These are phyloP conservation scores for Closterium sp. DNA, from an alignment of 139 green algal species.

Conservation along the genomic window DNA sequence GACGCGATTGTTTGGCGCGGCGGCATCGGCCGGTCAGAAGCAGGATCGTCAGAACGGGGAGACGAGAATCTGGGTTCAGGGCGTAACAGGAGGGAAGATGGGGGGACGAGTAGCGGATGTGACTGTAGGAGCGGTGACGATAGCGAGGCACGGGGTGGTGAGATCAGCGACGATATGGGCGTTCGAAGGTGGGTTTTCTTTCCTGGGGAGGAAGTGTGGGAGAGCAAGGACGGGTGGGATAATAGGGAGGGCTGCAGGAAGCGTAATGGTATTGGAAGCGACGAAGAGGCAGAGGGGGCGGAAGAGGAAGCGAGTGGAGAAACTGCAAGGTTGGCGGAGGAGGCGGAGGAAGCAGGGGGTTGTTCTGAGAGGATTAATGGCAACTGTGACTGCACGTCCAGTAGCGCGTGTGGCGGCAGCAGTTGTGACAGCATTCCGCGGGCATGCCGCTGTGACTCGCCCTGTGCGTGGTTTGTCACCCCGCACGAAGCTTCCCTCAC, in stretches of 20 bases:
- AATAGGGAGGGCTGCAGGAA: background rate
- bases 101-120: background rate
- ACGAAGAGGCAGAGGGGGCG: background rate
- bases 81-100: background rate
- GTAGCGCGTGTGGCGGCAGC: background rate
- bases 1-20: slow-evolving; percentile 18
- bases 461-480: background rate
- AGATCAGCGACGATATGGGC: background rate
- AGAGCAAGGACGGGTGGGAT: background rate
- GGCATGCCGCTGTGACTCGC: background rate
- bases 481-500: background rate
- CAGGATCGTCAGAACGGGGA: background rate
- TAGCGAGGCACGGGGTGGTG: background rate
- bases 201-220: background rate
- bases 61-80: background rate
- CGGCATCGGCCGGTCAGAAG: background rate
- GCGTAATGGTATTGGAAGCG: background rate
- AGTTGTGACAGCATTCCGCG: no score
- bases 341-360: no score
- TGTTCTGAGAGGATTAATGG: no score
- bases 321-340: background rate
- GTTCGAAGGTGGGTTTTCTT: background rate
- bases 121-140: background rate
- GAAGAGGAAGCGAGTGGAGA: background rate
- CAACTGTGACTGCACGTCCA: background rate